A percentile compares a stretch with the other conserved stretches of the same genome.
phyloP scores from a whole-genome alignment of 805 yeast genomes.

The Danielozyma ontarioensis region DNA sequence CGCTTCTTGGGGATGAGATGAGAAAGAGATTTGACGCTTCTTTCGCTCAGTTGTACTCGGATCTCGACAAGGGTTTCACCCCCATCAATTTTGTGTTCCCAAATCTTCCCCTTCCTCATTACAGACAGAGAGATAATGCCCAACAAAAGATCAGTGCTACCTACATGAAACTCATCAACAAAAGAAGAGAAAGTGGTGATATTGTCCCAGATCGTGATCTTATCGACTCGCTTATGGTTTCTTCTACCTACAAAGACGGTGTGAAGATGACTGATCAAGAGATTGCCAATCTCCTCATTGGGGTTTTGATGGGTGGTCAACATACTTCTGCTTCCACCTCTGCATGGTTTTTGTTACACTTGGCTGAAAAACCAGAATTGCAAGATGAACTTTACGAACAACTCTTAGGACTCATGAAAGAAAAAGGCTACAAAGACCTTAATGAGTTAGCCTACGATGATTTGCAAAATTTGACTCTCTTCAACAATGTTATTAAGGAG shows the following conservation, averaged over 20 bases:
- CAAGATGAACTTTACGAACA: constrained; percentile 80
- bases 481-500: constrained; percentile 83
- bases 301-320: constrained; percentile 98
- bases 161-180: constrained; percentile 70
- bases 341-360: constrained; percentile 88
- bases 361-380: constrained; percentile 80
- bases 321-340: constrained; percentile 96
- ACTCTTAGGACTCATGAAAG: constrained; percentile 55
- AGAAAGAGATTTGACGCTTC: constrained; percentile 75
- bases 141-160: constrained; percentile 76
- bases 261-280: constrained; percentile 90
- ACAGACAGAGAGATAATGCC: constrained; percentile 81
- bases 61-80: constrained; percentile 94
- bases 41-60: constrained; percentile 82
- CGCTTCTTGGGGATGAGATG: constrained; percentile 87
- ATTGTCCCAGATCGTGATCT: constrained; percentile 76
- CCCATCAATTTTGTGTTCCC: constrained; percentile 96
- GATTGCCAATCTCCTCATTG: constrained; percentile 89
- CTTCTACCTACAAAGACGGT: constrained; percentile 89
- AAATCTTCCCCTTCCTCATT: constrained; percentile 81
- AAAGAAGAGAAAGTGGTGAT: constrained; percentile 73
- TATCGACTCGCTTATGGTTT: constrained; percentile 79
- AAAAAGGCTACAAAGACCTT: constrained; percentile 36
- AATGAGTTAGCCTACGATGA: constrained; percentile 74
- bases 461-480: constrained; percentile 73